A percentile compares a stretch with the other conserved stretches of the same genome.
Evolutionary conservation across 306 rosid species (phyloP).

Genomic region (Prunus fruticosa): DNA sequence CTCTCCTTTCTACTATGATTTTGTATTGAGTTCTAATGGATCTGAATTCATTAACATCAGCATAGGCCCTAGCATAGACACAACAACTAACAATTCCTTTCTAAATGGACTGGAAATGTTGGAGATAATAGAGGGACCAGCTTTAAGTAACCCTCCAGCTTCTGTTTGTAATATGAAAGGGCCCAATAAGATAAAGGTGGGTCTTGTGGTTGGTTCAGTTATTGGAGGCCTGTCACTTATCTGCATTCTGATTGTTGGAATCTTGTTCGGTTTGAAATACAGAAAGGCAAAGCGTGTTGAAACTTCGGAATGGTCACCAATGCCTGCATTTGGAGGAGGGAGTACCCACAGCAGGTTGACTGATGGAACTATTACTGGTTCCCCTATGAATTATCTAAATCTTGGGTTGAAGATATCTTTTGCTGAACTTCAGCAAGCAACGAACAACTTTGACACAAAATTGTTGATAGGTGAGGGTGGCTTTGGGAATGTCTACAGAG

Average conservation of each 20-base stretch:
- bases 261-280: slow-evolving; percentile 19
- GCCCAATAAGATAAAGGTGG: neutral
- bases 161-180: neutral
- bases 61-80: neutral
- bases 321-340: slow-evolving; percentile 38
- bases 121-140: slow-evolving; percentile 18
- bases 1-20: slow-evolving; percentile 24
- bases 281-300: slow-evolving; percentile 23
- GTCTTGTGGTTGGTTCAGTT: slow-evolving; percentile 22
- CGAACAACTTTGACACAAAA: slow-evolving; percentile 37
- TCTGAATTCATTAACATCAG: slow-evolving; percentile 28
- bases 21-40: slow-evolving; percentile 18
- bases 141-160: neutral
- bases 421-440: slow-evolving; percentile 34
- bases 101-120: slow-evolving; percentile 52
- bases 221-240: slow-evolving; percentile 31
- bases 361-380: slow-evolving; percentile 17
- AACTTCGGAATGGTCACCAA: slow-evolving; percentile 32
- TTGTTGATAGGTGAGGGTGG: slow-evolving; percentile 45
- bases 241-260: slow-evolving; percentile 12
- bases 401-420: slow-evolving; percentile 43
- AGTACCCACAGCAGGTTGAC: slow-evolving; percentile 36
- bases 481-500: slow-evolving; percentile 51
- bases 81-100: neutral
- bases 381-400: slow-evolving; percentile 25